A percentile compares a stretch with the other conserved stretches of the same genome.
Evolutionary conservation across 352 stramenopile species (phyloP).

Genomic region (Phytophthora hybrid): DNA sequence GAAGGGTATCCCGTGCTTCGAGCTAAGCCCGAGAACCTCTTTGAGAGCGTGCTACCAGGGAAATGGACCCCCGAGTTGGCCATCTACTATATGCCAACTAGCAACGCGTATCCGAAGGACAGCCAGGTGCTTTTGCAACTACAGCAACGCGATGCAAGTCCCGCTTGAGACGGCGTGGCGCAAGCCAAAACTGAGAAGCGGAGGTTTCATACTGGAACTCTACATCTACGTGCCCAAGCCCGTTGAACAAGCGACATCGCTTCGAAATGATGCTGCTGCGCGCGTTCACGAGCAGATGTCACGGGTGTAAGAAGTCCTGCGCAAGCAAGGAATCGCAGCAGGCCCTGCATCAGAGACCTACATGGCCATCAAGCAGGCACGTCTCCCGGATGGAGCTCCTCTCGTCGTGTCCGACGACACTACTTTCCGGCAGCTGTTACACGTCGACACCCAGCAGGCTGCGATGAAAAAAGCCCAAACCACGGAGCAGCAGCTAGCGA

Average conservation of each 20-base stretch:
- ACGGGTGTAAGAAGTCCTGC: not conserved
- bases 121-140: no score
- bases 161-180: no score
- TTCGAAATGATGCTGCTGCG: constrained; percentile 5
- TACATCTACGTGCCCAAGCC: constrained; percentile 21
- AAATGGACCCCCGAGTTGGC: no score
- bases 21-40: no score
- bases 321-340: constrained; percentile 3
- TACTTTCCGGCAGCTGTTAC: constrained; percentile 13
- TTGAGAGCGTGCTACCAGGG: no score
- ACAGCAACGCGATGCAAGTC: no score
- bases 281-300: constrained; percentile 22
- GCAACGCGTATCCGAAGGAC: no score
- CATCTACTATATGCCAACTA: no score
- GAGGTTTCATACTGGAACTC: no score
- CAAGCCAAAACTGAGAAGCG: no score
- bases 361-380: not conserved
- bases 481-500: not conserved
- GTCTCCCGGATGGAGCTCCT: constrained; percentile 1
- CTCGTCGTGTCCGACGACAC: constrained; percentile 5
- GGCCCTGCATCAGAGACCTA: not conserved
- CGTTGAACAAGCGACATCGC: not conserved
- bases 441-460: constrained; percentile 5
- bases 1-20: no score
- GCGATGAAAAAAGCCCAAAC: not conserved